Evolutionary conservation across 2,329 filamentous ascomycete genomes (phyloP), one percentile per base, ranked within the genome.

Genomic region (Pleomassaria siparia): DNA sequence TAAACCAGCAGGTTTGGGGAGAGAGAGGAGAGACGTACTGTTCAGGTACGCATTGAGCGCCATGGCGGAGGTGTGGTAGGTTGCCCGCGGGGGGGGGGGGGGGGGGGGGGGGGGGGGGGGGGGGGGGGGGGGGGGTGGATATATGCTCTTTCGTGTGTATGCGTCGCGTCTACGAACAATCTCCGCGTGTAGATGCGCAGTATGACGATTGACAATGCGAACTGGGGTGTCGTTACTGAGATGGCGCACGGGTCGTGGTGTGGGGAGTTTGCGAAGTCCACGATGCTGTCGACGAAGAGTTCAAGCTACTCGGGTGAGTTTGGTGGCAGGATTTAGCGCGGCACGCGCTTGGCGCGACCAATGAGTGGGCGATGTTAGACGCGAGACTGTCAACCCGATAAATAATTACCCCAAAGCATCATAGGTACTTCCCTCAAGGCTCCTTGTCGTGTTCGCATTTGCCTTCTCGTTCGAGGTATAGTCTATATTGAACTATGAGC

Each of bases 21-120:
- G 42, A 29, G 25, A 41, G 16, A 28, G 18, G 40, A 35, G 7
- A 35, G 22, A 46, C 60, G 45, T 59, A 73, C 73, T 74, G 60
- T 74, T 73, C 25, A 75, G 57, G 60, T 75, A 75, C 50, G 62
- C 59, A 58, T 73, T 73, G 33, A 75, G 63, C 21, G 73, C 69
- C 73, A 74, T 74, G 47, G 48, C 51, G 49, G 37, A 29, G 37
- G 37, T 37, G n/a, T n/a, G 32, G 16, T 6, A 12, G 6, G 15
- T 13, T 35, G 15, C 16, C 32, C 32, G 32, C 16, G 16, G 32
- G 8, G 30, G 32, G 7, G 8, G 6, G 15, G 18, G 29, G 8
- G 13, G 5, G 15, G 29, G 20, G 15, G 16, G 32, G 16, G 18
- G n/a, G 15, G 7, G 16, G 3, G 15, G 15, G 16, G 18, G 16